Base-by-base conservation (phyloP, 2,329 filamentous ascomycete genomes). In the Xylariaceae sp. region DNA sequence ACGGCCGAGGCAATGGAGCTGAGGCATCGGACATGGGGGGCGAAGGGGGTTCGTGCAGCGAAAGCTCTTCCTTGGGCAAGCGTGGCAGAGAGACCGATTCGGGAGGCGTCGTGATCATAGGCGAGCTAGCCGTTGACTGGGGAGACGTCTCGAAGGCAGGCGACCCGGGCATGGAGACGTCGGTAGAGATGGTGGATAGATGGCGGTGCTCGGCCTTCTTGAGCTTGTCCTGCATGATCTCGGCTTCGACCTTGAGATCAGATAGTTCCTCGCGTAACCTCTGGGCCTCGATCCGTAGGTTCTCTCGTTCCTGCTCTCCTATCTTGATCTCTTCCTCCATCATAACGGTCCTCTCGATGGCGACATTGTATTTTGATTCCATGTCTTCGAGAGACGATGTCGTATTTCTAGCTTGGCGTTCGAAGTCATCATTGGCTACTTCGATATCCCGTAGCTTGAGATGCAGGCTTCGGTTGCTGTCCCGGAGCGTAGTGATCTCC, bases 361-460 rank as follows among this genome's bases (percentile, higher is more conserved):
- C 83, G 49, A 95, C 82, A 67, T 96, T 97, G 71, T 94, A 96
- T 71, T 97, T 99, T 55, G 88, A 92, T 71, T 99, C 94, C 69
- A 99, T 78, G 66, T 99, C 94, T 71, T 99, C 94, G 54, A 97
- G 81, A 44, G 92, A 96, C 40, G 91, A 96, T 33, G 90, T 91
- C 27, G 92, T 96, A 70, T 96, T 94, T 61, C 94, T 85, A 59
- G 94, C 92, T 73, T 97, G 92, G 58, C 90, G 85, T 75, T 99
- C 94, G 66, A 92, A 96, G 70, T 99, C 94, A 75, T 99, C 94
- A 72, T 97, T 99, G 67, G 89, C 90, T 48, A 99, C 94, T 71
- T 99, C 94, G 61, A 92, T 96, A 68, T 99, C 94, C 59, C 94
- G 86, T 50, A 99, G 75, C 69, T 81, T 89, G 55, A 96, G 76